A percentile compares a stretch with the other conserved stretches of the same genome.
phyloP scores from a whole-genome alignment of 2,329 filamentous ascomycete species.

The Cryphonectria japonica region DNA sequence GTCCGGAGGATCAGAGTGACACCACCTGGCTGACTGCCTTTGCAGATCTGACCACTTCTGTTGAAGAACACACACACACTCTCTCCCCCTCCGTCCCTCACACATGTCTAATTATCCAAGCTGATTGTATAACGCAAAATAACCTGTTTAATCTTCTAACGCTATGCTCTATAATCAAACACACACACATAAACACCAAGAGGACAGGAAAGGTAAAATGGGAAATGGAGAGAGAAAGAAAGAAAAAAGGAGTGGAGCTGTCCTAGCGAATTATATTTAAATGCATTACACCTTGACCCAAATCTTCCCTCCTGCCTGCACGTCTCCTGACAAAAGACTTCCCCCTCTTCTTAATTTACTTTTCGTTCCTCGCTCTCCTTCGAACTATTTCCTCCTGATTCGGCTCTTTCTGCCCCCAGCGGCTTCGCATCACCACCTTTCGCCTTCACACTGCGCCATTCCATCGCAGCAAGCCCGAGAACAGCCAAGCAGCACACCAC shows the following conservation, averaged over 20 bases:
- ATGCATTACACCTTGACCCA: neutral
- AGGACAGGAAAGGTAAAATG: too few relatives aligned
- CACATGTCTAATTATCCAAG: too few relatives aligned
- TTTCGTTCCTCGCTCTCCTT: neutral
- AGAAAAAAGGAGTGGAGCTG: neutral
- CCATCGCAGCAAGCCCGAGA: slow-evolving; percentile 54
- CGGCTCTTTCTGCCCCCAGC: neutral
- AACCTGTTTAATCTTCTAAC: neutral
- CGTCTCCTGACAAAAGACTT: neutral
- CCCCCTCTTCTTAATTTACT: neutral
- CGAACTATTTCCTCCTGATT: neutral
- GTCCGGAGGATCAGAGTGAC: neutral
- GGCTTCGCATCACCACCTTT: neutral
- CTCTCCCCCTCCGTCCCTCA: too few relatives aligned
- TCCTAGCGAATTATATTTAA: neutral
- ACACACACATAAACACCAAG: too few relatives aligned
- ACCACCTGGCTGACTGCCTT: neutral
- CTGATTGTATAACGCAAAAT: neutral
- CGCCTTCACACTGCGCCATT: slow-evolving; percentile 55
- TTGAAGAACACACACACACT: too few relatives aligned
- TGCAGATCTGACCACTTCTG: neutral
- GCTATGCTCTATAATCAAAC: too few relatives aligned
- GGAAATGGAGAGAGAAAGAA: too few relatives aligned
- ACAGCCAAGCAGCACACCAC: slow-evolving; percentile 54
- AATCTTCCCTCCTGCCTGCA: neutral